Evolutionary conservation across 352 stramenopile species (phyloP), one percentile per base, ranked within the genome.

Genomic region (Phytophthora boehmeriae): DNA sequence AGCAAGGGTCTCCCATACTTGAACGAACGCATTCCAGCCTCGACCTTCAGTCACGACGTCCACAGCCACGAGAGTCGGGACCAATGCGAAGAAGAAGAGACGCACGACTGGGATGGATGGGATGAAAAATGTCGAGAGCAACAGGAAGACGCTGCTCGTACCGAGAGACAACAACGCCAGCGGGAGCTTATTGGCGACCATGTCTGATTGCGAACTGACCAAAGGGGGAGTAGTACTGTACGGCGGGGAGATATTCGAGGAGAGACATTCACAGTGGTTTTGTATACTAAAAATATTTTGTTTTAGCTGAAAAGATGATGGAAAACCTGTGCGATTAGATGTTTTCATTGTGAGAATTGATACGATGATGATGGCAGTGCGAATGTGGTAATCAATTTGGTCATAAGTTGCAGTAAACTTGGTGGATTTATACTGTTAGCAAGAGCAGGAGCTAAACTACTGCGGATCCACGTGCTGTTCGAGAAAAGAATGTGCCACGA

Each of bases 1-100:
- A 54, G 72, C 65, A 34, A 77, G 69, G 17, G 75, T 65, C 38
- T 72, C 52, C 51, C 77, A 73, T 11, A 81, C 35, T 28, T 62
- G 39, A 23, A 56, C 54, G 43, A 75, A 75, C 22, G 73, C 23
- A 14, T 41, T 34, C 58, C 65, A 72, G 32, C 68, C 60, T 6
- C 46, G 51, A 49, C 71, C 54, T 22, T 88, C 77, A n/a, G 74
- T 68, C 34, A 83, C 65, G 39, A 78, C 68, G 27, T 47, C 64
- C 27, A 81, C 45, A 20, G 81, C 66, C 41, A 84, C 57, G 13
- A 87, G 53, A 20, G 73, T 76, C 17, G 81, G 81, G 11, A 89
- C 50, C 34, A 89, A 43, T 27, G 76, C 66, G 50, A 87, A 83
- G 62, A 89, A 89, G 23, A 54, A 39, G n/a, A 85, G 59, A 1